These are phyloP conservation scores for Shiraia bambusicola DNA, from an alignment of 2,329 filamentous ascomycete species.

Conservation along the genomic window DNA sequence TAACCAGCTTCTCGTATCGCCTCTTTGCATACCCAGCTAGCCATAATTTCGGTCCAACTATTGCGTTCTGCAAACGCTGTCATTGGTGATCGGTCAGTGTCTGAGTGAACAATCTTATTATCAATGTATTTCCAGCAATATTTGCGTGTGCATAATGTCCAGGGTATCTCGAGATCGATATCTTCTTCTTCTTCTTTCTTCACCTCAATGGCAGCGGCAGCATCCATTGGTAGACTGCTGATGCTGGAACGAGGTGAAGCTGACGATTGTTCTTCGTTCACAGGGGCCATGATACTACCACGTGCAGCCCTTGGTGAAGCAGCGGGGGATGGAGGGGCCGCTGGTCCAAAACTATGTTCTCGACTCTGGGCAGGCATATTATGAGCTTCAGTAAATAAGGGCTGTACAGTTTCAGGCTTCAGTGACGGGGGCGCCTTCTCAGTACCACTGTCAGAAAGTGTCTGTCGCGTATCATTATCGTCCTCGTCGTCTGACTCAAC, in stretches of 20 bases:
- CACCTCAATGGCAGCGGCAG: conserved; percentile 34
- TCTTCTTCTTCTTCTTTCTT: conserved; percentile 33
- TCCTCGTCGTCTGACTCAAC: conserved; percentile 42
- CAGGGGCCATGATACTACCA: conserved; percentile 13
- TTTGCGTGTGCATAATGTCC: conserved; percentile 35
- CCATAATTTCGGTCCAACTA: conserved; percentile 40
- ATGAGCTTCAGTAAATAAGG: conserved; percentile 31
- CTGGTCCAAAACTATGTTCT: conserved; percentile 18
- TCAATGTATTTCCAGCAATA: conserved; percentile 42
- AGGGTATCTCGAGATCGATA: conserved; percentile 39
- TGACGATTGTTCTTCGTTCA: conserved; percentile 13
- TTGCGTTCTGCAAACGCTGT: conserved; percentile 31
- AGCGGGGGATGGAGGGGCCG: conserved; percentile 29
- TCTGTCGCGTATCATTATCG: conserved; percentile 17
- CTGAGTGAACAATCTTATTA: conserved; percentile 30
- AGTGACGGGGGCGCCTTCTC: conserved; percentile 13
- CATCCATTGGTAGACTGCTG: conserved; percentile 30
- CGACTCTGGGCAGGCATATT: conserved; percentile 24
- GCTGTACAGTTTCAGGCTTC: conserved; percentile 25
- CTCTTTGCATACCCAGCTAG: conserved; percentile 43
- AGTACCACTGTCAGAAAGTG: conserved; percentile 10
- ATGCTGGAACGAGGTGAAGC: conserved; percentile 30
- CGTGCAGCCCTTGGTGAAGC: conserved; percentile 28
- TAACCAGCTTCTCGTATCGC: conserved; percentile 39
- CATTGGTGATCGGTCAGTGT: conserved; percentile 31